Base-by-base conservation (phyloP, 2,329 filamentous ascomycete genomes). In the Xylaria sp. region DNA sequence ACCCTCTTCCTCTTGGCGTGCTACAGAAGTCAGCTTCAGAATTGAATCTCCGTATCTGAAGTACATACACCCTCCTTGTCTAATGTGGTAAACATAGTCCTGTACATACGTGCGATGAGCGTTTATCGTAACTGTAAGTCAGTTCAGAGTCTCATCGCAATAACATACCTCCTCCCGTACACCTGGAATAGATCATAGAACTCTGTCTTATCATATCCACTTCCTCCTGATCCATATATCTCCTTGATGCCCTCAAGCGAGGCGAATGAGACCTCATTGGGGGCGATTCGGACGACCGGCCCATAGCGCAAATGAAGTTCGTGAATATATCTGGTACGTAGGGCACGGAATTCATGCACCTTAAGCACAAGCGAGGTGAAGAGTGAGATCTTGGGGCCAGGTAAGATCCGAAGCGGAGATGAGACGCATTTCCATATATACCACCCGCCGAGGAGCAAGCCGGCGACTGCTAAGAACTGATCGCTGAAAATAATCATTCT, bases 181-280 rank as follows among this genome's bases (percentile, higher is more conserved):
- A 89, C 81, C 65, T 75, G 84, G 69, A 91, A 90, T 20, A 90
- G 76, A 68, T 88, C 79, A 73, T 91, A 91, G 71, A 90, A 90
- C 65, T 87, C 85, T 0, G 87, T 89, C 80, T 90, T 90, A 74
- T 90, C 87, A 74, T 87, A 90, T 28, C 88, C 88, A 73, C 87
- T 89, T 4, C 88, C 88, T 0, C 85, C 84, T 0, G 85, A 86
- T 70, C 84, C 83, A 76, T 91, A 91, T 53, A 90, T 90, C 78
- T 89, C 86, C 74, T 87, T 90, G 60, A 90, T 78, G 0, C 85
- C 88, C 9, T 82, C 80, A 9, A 81, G 77, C 2, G 86, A 88
- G 0, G 86, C 83, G 68, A 90, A 90, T 0, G 86, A 86, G 3
- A 88, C 84, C 77, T 91, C 88, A 67, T 84, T 83, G 0, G 88